These are phyloP conservation scores for Lupinus albus DNA, from an alignment of 306 rosid species.

Conservation along the genomic window DNA sequence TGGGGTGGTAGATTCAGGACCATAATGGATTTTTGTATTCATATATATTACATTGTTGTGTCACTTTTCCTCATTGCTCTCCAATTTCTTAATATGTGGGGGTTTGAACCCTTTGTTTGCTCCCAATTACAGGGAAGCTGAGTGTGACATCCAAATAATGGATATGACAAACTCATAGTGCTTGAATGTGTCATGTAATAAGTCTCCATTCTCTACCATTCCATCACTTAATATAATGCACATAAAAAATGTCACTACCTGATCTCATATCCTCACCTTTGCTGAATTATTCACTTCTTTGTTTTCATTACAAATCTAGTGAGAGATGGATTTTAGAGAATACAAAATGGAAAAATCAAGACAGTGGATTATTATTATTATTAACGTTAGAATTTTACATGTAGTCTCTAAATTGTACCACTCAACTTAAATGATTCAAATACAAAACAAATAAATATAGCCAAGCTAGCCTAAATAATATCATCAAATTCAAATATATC, in stretches of 20 bases:
- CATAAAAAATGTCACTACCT: conserved; percentile 34
- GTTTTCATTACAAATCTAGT: conserved; percentile 7
- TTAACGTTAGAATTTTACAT: too few relatives aligned
- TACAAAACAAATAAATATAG: too few relatives aligned
- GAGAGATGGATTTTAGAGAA: background rate
- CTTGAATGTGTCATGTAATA: conserved; percentile 42
- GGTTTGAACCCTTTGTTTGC: conserved; percentile 44
- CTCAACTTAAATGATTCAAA: too few relatives aligned
- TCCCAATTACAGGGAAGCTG: conserved; percentile 39
- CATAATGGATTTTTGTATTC: conserved; percentile 34
- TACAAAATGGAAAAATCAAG: background rate
- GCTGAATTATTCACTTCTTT: background rate
- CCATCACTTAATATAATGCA: conserved; percentile 14
- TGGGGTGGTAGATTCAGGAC: conserved; percentile 39
- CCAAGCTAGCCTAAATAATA: too few relatives aligned
- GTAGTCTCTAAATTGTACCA: too few relatives aligned
- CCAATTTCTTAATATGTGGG: conserved; percentile 44
- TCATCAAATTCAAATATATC: too few relatives aligned
- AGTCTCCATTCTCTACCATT: conserved; percentile 31
- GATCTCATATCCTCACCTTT: conserved; percentile 20
- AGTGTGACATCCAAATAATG: conserved; percentile 48
- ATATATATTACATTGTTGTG: conserved; percentile 34
- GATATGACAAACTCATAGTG: conserved; percentile 39
- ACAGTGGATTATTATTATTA: background rate
- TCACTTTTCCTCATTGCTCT: conserved; percentile 37